Conservation (phyloP, 1,139 yeast genomes). For the Debaryomyces sp. region DNA sequence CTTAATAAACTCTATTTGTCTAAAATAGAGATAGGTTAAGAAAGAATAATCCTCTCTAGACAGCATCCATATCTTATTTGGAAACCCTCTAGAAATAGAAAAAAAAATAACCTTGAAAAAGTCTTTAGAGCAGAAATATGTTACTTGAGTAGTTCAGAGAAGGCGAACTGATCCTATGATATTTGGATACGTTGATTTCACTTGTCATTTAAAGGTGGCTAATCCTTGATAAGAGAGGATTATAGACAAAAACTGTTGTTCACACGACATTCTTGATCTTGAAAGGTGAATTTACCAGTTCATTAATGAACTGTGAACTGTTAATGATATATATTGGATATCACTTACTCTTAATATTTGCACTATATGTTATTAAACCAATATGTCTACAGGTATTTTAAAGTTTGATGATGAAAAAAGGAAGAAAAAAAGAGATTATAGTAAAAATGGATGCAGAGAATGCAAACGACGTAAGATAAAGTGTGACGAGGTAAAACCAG, state of each 20-base stretch:
- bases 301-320: not conserved
- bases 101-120: not conserved
- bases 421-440: slow-evolving; percentile 26
- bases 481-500: slow-evolving; percentile 64
- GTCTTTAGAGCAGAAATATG: not conserved
- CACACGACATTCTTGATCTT: not conserved
- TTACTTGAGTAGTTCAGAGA: not conserved
- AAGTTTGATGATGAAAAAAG: not conserved
- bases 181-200: not conserved
- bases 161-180: not conserved
- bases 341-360: not conserved
- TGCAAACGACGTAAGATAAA: slow-evolving; percentile 45
- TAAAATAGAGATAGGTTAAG: not conserved
- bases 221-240: not conserved
- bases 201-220: not conserved
- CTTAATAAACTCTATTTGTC: not conserved
- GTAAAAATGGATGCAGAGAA: slow-evolving; percentile 43
- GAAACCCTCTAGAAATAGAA: not conserved
- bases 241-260: not conserved
- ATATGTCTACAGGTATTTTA: slow-evolving; percentile 4
- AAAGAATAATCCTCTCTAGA: not conserved
- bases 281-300: not conserved
- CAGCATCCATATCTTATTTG: not conserved
- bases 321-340: not conserved
- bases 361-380: not conserved